Base-by-base conservation (phyloP, 2,329 filamentous ascomycete species). In the Pseudogymnoascus sp. region DNA sequence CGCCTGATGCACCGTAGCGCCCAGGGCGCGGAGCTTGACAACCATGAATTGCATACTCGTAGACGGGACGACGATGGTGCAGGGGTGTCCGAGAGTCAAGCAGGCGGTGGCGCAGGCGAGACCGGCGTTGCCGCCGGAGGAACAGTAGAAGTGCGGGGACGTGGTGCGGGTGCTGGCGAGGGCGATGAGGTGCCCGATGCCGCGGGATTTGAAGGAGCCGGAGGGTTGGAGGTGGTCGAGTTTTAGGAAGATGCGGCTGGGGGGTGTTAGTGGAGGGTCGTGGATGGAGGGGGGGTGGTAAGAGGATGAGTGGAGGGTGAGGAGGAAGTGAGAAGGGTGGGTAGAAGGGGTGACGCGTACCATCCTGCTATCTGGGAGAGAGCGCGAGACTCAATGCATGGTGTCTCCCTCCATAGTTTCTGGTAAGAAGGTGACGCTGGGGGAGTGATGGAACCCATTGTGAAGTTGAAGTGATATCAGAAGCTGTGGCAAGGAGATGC, bases 211-310 rank as follows among this genome's bases (percentile, higher is more conserved):
- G 84, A 96, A 96, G 40, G 89, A 93, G 67, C 89, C 89, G 21
- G 88, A 89, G 4, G 91, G 91, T 72, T 96, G 91, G 63, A 92
- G 83, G 73, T 89, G 90, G 71, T 96, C 91, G 67, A 96, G 85
- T 76, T 96, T 96, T 72, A 96, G 86, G 75, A 89, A 90, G 74
- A 96, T 85, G 77, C 89, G 70, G 59, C 71, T 72, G 42, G 10
- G 29, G 8, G 7, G 10, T 7, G 14, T 31, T 16, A 14, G 29
- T 61, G 7, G 57, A 11, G 5, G 12, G 31, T 63, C 21, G 65
- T 31, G 62, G 64, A 47, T 18, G 40, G 36, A 10, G 12, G 5
- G 29, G 29, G 5, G 29, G 29, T 29, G 29, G 29, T 59, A n/a
- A n/a, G n/a, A n/a, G n/a, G 37, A 21, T 54, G 51, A 18, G n/a